Evolutionary conservation across 148 eudicot species (phyloP).

Genomic region (Hydrangea macrophylla): DNA sequence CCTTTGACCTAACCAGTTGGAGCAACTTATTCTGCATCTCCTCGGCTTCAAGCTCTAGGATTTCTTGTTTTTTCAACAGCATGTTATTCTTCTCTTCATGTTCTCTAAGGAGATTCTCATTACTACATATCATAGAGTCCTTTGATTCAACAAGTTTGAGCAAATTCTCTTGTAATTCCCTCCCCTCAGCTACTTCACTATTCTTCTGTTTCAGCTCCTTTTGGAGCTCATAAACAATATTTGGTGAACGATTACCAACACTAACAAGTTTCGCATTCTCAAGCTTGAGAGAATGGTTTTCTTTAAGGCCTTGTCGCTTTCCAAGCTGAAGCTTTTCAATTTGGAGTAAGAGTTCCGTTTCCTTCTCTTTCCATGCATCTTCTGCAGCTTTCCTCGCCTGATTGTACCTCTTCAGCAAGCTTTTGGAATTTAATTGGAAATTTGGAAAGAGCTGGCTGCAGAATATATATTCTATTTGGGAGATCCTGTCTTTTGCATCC

Average conservation of each 20-base stretch:
- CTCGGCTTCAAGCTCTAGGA: conserved; percentile 31
- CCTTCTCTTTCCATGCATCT: conserved; percentile 54
- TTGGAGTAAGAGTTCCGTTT: conserved; percentile 40
- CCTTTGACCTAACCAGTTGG: conserved; percentile 31
- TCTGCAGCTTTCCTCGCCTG: conserved; percentile 70
- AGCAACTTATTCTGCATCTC: conserved; percentile 27
- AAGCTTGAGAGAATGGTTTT: conserved; percentile 36
- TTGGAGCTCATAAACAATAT: conserved; percentile 35
- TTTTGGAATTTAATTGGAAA: conserved; percentile 50
- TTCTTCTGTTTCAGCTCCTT: conserved; percentile 39
- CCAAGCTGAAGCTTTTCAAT: conserved; percentile 43
- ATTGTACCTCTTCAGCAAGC: conserved; percentile 35
- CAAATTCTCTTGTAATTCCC: conserved; percentile 34
- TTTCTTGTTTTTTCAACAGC: conserved; percentile 24
- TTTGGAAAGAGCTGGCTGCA: conserved; percentile 77
- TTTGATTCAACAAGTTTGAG: conserved; percentile 35
- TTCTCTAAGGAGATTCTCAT: conserved; percentile 37
- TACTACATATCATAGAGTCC: conserved; percentile 18
- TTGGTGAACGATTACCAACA: conserved; percentile 1
- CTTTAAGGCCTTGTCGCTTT: conserved; percentile 43
- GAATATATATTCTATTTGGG: conserved; percentile 84
- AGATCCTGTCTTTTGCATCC: conserved; percentile 82
- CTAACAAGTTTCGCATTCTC: conserved; percentile 34
- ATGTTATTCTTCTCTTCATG: conserved; percentile 38
- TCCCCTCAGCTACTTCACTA: conserved; percentile 38